Evolutionary conservation across 2,329 filamentous ascomycete species (phyloP), one percentile per base, ranked within the genome.

Genomic region (Geosmithia morbida): DNA sequence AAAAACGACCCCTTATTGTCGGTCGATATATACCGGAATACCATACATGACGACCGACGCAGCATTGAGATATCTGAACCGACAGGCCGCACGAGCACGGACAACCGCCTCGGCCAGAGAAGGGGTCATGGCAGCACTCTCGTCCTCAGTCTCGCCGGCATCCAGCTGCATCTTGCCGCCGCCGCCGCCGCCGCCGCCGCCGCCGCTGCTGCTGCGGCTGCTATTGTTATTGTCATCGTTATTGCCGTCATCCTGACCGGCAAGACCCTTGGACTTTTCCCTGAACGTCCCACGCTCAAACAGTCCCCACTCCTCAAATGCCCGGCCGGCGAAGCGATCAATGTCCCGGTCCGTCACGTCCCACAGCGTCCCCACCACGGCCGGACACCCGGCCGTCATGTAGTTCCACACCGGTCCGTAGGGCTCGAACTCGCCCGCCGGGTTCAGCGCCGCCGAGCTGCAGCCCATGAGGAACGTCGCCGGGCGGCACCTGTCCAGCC

Each of bases 311-410:
- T 83, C 75, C 59, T 92, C 85, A 60, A 95, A 85, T 2, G 85
- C 70, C 22, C 75, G 72, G 33, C 83, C 79, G 0, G 89, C 85
- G 62, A 95, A 94, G 17, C 89, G 84, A 67, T 98, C 94, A 61
- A 96, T 95, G 62, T 98, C 92, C 57, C 86, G 86, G 61, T 98
- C 92, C 10, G 92, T 98, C 45, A 98, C 92, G 63, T 98, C 92
- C 92, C 92, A 98, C 39, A 98, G 71, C 16, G 89, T 96, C 43
- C 88, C 92, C 2, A 97, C 81, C 10, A 97, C 79, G 0, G 90
- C 88, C 3, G 87, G 88, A 55, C 77, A 80, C 1, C 87, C 90
- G 0, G 88, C 89, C 54, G 90, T 81, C 65, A 98, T 81, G 66
- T 97, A 97, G 56, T 89, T 88, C 67, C 89, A 81, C 20, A 92